Evolutionary conservation across 164 flowering plant genomes (phyloP).

Genomic region (Nymphaea thermarum): DNA sequence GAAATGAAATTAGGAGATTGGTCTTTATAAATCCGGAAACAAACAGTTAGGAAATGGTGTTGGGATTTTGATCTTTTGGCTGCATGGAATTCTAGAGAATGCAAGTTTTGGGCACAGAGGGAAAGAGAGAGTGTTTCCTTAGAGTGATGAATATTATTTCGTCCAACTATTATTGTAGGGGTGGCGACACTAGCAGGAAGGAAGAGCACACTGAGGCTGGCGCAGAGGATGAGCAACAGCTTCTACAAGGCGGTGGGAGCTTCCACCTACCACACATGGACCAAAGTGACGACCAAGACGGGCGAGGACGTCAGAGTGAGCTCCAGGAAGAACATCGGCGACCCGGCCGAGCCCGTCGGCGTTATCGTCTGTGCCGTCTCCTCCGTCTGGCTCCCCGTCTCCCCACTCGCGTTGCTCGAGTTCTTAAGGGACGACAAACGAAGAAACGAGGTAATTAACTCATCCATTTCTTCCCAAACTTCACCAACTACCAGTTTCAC

Average conservation of each 20-base stretch:
- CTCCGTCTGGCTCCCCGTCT: slow-evolving; percentile 79
- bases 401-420: slow-evolving; percentile 55
- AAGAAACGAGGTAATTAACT: slow-evolving; percentile 47
- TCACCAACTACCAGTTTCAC: no score
- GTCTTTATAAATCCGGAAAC: no score
- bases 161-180: slow-evolving; percentile 22
- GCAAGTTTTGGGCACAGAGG: no score
- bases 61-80: no score
- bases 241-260: slow-evolving; percentile 72
- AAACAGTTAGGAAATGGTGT: no score
- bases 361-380: slow-evolving; percentile 77
- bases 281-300: slow-evolving; percentile 49
- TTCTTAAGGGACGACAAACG: slow-evolving; percentile 73
- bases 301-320: slow-evolving; percentile 76
- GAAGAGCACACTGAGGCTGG: slow-evolving; percentile 75
- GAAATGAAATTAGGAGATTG: no score
- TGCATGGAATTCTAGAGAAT: no score
- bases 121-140: no score
- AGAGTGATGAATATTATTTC: background rate
- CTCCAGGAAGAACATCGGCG: slow-evolving; percentile 75
- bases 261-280: slow-evolving; percentile 88
- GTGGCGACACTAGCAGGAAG: slow-evolving; percentile 86
- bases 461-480: background rate
- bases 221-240: slow-evolving; percentile 77
- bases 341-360: slow-evolving; percentile 89